Conservation (phyloP, 768 basidiomycete species). For the Agaricus blazei region DNA sequence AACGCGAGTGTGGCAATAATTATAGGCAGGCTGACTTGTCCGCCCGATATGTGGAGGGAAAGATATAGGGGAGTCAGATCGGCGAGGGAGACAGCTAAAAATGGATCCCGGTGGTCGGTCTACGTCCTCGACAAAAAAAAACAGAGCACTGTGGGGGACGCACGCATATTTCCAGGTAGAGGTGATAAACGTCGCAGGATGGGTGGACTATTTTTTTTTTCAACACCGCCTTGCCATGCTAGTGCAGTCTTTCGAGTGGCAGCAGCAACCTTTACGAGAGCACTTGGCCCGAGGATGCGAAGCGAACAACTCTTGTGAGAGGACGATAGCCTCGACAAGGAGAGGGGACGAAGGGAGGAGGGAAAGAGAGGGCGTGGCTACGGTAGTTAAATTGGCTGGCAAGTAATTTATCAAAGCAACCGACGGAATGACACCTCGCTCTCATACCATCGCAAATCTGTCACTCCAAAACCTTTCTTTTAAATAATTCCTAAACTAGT, state of each 20-base stretch:
- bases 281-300: background rate
- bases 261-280: background rate
- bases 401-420: conserved; percentile 4
- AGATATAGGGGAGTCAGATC: conserved; percentile 35
- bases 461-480: conserved; percentile 2
- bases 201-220: background rate
- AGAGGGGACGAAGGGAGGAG: background rate
- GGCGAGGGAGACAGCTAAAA: conserved; percentile 14
- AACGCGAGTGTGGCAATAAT: conserved; percentile 41
- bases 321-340: background rate
- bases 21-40: conserved; percentile 46
- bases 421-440: conserved; percentile 5
- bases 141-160: background rate
- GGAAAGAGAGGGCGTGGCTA: background rate
- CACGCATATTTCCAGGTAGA: background rate
- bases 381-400: background rate
- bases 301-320: background rate
- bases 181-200: background rate
- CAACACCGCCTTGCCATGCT: conserved; percentile 7
- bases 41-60: conserved; percentile 44
- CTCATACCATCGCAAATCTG: conserved; percentile 8
- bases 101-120: background rate
- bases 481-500: conserved; percentile 1
- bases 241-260: background rate
- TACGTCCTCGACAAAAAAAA: background rate